Conservation (phyloP, 208 protist genomes). For the Novymonas esmeraldas region DNA sequence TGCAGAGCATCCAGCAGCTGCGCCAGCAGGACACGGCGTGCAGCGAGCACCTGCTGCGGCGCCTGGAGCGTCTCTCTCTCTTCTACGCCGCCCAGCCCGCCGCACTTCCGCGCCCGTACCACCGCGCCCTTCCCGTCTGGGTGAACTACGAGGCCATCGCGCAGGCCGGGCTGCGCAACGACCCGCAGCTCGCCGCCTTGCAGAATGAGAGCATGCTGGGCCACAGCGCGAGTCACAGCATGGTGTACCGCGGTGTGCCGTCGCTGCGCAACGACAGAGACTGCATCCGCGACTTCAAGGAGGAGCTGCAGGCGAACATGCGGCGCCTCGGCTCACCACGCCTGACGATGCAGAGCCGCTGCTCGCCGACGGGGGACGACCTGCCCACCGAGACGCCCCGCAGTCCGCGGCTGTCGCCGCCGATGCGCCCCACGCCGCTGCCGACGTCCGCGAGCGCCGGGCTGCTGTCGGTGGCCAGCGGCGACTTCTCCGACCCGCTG, state of each 20-base stretch:
- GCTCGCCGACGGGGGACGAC: slow-evolving; percentile 10
- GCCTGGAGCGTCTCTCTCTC: slow-evolving; percentile 66
- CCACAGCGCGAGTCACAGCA: slow-evolving; percentile 4
- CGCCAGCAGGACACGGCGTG: slow-evolving; percentile 13
- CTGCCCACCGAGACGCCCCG: slow-evolving; percentile 10
- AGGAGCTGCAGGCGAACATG: slow-evolving; percentile 79
- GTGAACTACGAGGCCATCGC: slow-evolving; percentile 70
- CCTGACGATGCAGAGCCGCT: not conserved
- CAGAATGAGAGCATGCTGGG: slow-evolving; percentile 15
- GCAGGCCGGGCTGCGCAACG: slow-evolving; percentile 23
- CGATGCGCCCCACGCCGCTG: slow-evolving; percentile 2
- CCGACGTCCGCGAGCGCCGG: slow-evolving; percentile 11
- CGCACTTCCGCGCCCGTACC: slow-evolving; percentile 63
- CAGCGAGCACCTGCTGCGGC: slow-evolving; percentile 41
- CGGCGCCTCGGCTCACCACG: slow-evolving; percentile 30
- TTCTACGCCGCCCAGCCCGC: slow-evolving; percentile 48
- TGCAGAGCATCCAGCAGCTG: slow-evolving; percentile 43
- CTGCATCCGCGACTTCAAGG: slow-evolving; percentile 61
- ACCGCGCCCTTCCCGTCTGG: slow-evolving; percentile 65
- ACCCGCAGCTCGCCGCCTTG: slow-evolving; percentile 7
- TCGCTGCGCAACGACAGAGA: slow-evolving; percentile 32
- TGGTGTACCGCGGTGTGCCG: slow-evolving; percentile 29
- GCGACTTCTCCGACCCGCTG: not conserved
- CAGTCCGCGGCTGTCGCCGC: slow-evolving; percentile 19
- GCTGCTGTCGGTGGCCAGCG: slow-evolving; percentile 11